A percentile compares a stretch with the other conserved stretches of the same genome.
Conservation (phyloP, 441 rosid genomes). For the Erysimum cheiri region DNA sequence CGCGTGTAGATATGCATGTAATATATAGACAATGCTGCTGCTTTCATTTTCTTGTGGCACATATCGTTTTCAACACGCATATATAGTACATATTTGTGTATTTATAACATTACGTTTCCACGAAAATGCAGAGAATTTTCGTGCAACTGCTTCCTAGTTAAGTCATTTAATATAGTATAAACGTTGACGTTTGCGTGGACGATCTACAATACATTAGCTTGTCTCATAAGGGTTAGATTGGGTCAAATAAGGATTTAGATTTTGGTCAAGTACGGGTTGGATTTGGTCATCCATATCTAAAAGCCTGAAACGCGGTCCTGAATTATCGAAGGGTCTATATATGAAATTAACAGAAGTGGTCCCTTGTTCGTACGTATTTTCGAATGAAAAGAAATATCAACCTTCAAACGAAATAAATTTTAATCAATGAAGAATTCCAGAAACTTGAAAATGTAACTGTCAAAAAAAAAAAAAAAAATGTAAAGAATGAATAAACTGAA, state of each 20-base stretch:
- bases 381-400: not conserved
- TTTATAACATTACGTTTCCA: not conserved
- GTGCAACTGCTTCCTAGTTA: not conserved
- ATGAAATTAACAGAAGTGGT: not conserved
- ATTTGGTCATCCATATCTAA: not conserved
- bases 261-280: no score
- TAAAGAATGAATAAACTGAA: no score
- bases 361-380: not conserved
- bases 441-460: not conserved
- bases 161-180: slow-evolving; percentile 7
- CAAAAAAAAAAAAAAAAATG: not conserved
- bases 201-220: not conserved
- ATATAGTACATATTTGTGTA: not conserved
- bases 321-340: not conserved
- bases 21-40: not conserved
- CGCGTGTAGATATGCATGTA: not conserved
- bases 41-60: not conserved
- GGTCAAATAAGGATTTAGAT: not conserved
- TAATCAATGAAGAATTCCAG: not conserved
- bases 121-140: slow-evolving; percentile 29
- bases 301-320: not conserved
- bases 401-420: not conserved
- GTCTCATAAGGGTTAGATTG: not conserved
- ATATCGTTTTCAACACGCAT: not conserved
- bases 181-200: slow-evolving; percentile 12